Evolutionary conservation across 768 basidiomycete species (phyloP), one percentile per base, ranked within the genome.

Genomic region (Leucocoprinus birnbaumii): DNA sequence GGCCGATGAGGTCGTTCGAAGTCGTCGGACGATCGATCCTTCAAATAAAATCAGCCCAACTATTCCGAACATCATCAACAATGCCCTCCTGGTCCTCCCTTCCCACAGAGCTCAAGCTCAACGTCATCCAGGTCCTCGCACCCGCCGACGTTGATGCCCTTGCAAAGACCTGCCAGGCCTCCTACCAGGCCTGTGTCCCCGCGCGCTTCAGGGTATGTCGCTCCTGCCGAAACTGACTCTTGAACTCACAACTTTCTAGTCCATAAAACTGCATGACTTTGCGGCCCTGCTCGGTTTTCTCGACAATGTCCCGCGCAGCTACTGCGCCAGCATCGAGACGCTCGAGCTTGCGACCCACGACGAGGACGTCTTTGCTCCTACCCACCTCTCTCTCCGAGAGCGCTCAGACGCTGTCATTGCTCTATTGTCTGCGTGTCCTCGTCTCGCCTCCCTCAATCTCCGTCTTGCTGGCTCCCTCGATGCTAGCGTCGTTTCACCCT

Each of bases 31-130:
- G 43, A 67, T 55, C 53, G 53, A 47, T 31, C 48, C 43, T 22
- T 38, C 24, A 16, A 60, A 48, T 46, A 41, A 55, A 22, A 54
- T 35, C 16, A 37, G 11, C 25, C 25, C 24, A 48, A 49, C 46
- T 41, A n/a, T 57, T 14, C 54, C 51, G 44, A 57, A 58, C 48
- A 55, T n/a, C n/a, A 42, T 56, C 53, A 10, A 3, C 59, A 60
- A 58, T 60, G 57, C 25, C 58, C 51, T 62, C 71, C 61, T 89
- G 87, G 87, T 62, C 74, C 57, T 48, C 66, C 21, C 83, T 90
- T 59, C 88, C 88, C 43, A 71, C 73, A 0, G 88, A 90, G 59
- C 82, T 90, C 66, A 83, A 82, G 68, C 74, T 85, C 61, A 71
- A 78, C 24, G 61, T 90, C 65, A 68, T 85, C 44, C 78, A 73